Conservation (phyloP, 345 rosid genomes). For the Noccaea caerulescens region DNA sequence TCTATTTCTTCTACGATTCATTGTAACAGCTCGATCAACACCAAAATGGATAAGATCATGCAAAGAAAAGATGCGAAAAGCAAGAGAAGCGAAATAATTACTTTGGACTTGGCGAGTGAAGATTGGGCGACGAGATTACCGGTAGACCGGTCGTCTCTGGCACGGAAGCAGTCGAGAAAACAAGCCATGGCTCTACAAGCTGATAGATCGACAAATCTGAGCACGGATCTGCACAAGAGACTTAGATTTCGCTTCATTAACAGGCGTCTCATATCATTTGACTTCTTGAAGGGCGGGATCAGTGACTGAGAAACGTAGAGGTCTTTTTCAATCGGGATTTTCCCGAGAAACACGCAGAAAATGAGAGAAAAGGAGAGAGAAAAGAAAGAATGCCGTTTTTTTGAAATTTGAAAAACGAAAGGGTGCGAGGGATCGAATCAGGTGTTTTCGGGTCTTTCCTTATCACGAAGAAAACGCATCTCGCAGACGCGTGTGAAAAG, state of each 20-base stretch:
- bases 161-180: constrained; percentile 75
- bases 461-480: constrained; percentile 2
- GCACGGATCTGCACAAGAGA: constrained; percentile 45
- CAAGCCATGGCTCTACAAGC: constrained; percentile 71
- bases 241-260: constrained; percentile 49
- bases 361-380: constrained; percentile 10
- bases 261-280: constrained; percentile 55
- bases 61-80: constrained; percentile 4
- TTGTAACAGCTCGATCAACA: not conserved
- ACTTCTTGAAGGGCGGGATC: constrained; percentile 8
- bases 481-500: not conserved
- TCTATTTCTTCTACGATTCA: constrained; percentile 11
- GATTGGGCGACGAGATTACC: constrained; percentile 44
- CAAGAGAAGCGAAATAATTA: constrained; percentile 33
- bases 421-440: constrained; percentile 35
- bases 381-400: constrained; percentile 11
- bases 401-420: constrained; percentile 38
- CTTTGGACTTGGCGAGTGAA: constrained; percentile 43
- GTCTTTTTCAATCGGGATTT: constrained; percentile 28
- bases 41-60: constrained; percentile 21
- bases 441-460: constrained; percentile 20
- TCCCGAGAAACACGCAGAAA: constrained; percentile 39
- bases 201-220: constrained; percentile 40
- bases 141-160: constrained; percentile 49
- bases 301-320: not conserved